Base-by-base conservation (phyloP, 495 filamentous ascomycete species). In the Aspergillus mulundensis region DNA sequence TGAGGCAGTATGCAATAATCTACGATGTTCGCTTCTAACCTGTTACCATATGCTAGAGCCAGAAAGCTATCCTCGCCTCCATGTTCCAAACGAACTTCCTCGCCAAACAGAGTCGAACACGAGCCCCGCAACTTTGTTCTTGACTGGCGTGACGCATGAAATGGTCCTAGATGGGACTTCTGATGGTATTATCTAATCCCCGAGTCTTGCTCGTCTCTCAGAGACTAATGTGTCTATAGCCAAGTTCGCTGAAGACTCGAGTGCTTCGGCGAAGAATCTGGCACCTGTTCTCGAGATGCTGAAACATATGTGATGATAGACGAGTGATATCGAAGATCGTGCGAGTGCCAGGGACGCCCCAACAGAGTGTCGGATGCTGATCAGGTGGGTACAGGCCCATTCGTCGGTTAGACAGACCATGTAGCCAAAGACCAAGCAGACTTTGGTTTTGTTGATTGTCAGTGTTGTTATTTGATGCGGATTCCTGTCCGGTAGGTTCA, bases 281-380 rank as follows among this genome's bases (percentile, higher is more conserved):
- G 59, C 25, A 39, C 36, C 12, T 18, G 64, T 63, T 41, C 53
- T 72, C 14, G 25, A 63, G 45, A 50, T 66, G 48, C 59, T 69
- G 45, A 66, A 64, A 56, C 57, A 68, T 66, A 67, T 66, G 65
- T 72, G 60, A 70, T 46, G n/a, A n/a, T n/a, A n/a, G n/a, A n/a
- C n/a, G n/a, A n/a, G n/a, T n/a, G n/a, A n/a, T n/a, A n/a, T n/a
- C n/a, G n/a, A n/a, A n/a, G n/a, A n/a, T n/a, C n/a, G n/a, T n/a
- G n/a, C n/a, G n/a, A n/a, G n/a, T n/a, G n/a, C n/a, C n/a, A n/a
- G n/a, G n/a, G n/a, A n/a, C n/a, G n/a, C n/a, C n/a, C n/a, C n/a
- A n/a, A n/a, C n/a, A n/a, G n/a, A n/a, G n/a, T n/a, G n/a, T n/a
- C n/a, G n/a, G n/a, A n/a, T n/a, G n/a, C n/a, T n/a, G n/a, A n/a